phyloP scores from a whole-genome alignment of 106 monocot species.

The Gastrodia elata region DNA sequence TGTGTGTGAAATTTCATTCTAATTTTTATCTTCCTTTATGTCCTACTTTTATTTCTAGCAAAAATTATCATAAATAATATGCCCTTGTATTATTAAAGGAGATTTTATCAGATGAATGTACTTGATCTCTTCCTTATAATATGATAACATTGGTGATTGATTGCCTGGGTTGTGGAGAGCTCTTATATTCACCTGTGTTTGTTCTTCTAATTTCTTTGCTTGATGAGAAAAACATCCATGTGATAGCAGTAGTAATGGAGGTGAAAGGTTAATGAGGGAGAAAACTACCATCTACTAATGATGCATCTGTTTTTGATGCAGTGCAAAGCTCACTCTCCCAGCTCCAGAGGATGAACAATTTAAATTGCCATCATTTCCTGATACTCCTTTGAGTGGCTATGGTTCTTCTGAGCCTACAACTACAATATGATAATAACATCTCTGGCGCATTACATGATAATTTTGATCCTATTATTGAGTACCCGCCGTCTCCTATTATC shows the following conservation, averaged over 20 bases:
- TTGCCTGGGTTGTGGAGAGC: background rate
- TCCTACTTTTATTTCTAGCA: background rate
- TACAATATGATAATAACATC: background rate
- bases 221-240: background rate
- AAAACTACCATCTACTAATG: slow-evolving; percentile 4
- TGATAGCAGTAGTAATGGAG: background rate
- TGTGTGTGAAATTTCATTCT: too few relatives aligned
- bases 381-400: background rate
- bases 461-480: slow-evolving; percentile 9
- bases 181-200: background rate
- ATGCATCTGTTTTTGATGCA: slow-evolving; percentile 3
- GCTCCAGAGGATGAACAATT: slow-evolving; percentile 8
- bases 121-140: background rate
- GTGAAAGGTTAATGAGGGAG: background rate
- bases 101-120: background rate
- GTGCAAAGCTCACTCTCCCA: slow-evolving; percentile 17
- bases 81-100: background rate
- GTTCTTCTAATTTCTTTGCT: background rate
- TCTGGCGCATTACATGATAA: background rate
- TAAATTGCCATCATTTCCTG: slow-evolving; percentile 3
- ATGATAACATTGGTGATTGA: background rate
- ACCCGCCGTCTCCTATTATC: slow-evolving; percentile 5
- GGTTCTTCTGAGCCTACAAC: background rate
- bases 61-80: background rate
- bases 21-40: too few relatives aligned